Percentiles rank a stretch among this genome's conserved stretches.
These are phyloP conservation scores for Cystobasidiopsis lactophilus DNA, from an alignment of 768 basidiomycete genomes.

Conservation along the genomic window DNA sequence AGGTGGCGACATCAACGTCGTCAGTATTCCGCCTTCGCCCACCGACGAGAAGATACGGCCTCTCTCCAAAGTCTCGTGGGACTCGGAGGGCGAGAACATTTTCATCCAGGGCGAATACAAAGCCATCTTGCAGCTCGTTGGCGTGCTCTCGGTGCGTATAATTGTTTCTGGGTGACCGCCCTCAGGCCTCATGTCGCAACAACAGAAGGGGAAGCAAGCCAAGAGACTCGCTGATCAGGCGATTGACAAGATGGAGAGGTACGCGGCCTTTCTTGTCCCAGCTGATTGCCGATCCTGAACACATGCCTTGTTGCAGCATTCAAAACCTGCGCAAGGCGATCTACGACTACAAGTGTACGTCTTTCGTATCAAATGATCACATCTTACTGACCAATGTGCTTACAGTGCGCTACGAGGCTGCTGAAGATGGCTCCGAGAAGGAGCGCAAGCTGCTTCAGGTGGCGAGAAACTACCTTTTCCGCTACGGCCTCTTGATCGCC, in stretches of 20 bases:
- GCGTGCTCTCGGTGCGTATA: conserved; percentile 3
- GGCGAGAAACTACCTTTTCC: conserved; percentile 69
- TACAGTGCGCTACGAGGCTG: conserved; percentile 41
- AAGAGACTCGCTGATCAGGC: conserved; percentile 73
- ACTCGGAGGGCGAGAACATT: conserved; percentile 11
- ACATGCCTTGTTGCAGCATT: conserved; percentile 28
- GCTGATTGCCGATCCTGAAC: too few relatives aligned
- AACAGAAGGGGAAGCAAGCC: conserved; percentile 57
- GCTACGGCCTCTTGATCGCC: conserved; percentile 72
- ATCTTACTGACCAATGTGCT: neutral
- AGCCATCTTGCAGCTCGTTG: conserved; percentile 60
- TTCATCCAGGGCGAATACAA: conserved; percentile 63
- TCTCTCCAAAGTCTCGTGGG: neutral
- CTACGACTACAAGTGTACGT: conserved; percentile 47
- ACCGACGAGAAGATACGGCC: conserved; percentile 10
- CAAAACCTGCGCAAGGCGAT: conserved; percentile 91
- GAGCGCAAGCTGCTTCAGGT: conserved; percentile 49
- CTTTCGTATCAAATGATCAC: neutral
- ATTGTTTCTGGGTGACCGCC: too few relatives aligned
- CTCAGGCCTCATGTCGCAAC: neutral
- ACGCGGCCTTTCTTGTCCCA: neutral
- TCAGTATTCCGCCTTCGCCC: conserved; percentile 7
- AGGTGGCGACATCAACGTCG: conserved; percentile 9
- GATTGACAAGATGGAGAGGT: conserved; percentile 49
- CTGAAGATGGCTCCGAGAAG: conserved; percentile 55